These are phyloP conservation scores for Lachnellula arida DNA, from an alignment of 2,329 filamentous ascomycete genomes.

Conservation along the genomic window DNA sequence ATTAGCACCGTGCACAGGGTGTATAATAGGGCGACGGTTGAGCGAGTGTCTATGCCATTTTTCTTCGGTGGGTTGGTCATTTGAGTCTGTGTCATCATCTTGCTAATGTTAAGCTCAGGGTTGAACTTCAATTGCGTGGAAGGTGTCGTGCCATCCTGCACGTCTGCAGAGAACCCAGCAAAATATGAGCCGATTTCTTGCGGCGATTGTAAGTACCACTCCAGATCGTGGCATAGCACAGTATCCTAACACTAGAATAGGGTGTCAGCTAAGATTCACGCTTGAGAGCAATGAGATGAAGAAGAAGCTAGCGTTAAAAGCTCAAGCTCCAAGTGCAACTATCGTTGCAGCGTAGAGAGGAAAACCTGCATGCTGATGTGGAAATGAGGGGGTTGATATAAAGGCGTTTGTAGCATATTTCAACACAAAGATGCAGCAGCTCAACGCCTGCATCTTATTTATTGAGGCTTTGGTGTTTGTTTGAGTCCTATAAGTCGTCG, in stretches of 20 bases:
- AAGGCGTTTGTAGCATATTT: background rate
- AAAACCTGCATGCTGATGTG: too few species aligned
- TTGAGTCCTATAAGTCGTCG: background rate
- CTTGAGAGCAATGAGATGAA: slow-evolving; percentile 25
- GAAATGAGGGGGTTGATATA: too few species aligned
- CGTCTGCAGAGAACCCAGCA: slow-evolving; percentile 40
- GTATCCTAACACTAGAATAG: slow-evolving; percentile 11
- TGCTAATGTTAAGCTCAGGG: slow-evolving; percentile 22
- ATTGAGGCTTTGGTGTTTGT: background rate
- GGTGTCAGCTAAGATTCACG: slow-evolving; percentile 31
- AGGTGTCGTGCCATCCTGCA: slow-evolving; percentile 44
- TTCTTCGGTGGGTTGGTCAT: slow-evolving; percentile 41
- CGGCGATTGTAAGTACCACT: slow-evolving; percentile 37
- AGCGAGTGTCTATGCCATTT: slow-evolving; percentile 51
- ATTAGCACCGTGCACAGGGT: slow-evolving; percentile 49
- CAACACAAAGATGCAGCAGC: background rate
- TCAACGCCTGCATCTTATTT: background rate
- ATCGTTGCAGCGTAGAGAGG: slow-evolving; percentile 20
- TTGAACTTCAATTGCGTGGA: slow-evolving; percentile 49
- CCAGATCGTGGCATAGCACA: background rate
- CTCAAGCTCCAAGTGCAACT: slow-evolving; percentile 26
- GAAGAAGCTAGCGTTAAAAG: slow-evolving; percentile 15
- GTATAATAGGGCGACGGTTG: slow-evolving; percentile 37
- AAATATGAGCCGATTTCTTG: slow-evolving; percentile 49
- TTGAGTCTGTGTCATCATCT: background rate